phyloP scores from a whole-genome alignment of 2,329 filamentous ascomycete genomes.

The Fusarium sacchari region DNA sequence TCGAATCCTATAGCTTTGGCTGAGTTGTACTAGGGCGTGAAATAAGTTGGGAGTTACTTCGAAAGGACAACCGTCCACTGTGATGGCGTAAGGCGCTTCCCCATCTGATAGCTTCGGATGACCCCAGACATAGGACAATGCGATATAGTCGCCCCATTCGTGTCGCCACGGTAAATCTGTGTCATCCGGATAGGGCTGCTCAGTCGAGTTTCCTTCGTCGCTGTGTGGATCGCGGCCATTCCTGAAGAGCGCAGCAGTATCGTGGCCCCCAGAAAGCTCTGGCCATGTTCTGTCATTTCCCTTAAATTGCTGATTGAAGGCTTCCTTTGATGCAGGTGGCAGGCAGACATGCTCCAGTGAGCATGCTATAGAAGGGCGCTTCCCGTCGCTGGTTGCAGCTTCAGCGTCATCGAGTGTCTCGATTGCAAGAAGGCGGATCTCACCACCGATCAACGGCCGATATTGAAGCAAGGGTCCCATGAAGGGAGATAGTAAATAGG shows the following conservation, averaged over 20 bases:
- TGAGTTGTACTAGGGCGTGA: background rate
- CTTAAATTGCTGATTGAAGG: background rate
- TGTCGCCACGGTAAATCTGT: background rate
- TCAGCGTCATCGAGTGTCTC: background rate
- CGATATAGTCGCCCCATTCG: conserved; percentile 7
- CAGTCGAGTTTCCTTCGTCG: background rate
- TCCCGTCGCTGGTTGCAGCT: background rate
- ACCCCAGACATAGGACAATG: background rate
- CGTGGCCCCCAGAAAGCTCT: background rate
- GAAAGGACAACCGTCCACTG: background rate
- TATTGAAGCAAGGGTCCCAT: background rate
- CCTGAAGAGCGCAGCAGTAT: background rate
- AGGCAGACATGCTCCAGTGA: background rate
- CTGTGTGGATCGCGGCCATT: background rate
- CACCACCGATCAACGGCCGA: background rate
- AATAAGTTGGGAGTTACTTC: background rate
- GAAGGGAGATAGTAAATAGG: background rate
- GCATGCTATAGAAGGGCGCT: background rate
- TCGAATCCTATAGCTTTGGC: background rate
- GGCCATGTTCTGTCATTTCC: background rate
- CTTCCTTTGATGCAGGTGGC: no score
- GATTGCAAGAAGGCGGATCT: background rate
- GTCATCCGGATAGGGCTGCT: background rate
- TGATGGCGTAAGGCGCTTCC: background rate
- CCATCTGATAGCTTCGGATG: background rate